Percentiles rank a stretch among this genome's conserved stretches.
Evolutionary conservation across 2,329 filamentous ascomycete species (phyloP).

Genomic region (Lachnellula cervina): DNA sequence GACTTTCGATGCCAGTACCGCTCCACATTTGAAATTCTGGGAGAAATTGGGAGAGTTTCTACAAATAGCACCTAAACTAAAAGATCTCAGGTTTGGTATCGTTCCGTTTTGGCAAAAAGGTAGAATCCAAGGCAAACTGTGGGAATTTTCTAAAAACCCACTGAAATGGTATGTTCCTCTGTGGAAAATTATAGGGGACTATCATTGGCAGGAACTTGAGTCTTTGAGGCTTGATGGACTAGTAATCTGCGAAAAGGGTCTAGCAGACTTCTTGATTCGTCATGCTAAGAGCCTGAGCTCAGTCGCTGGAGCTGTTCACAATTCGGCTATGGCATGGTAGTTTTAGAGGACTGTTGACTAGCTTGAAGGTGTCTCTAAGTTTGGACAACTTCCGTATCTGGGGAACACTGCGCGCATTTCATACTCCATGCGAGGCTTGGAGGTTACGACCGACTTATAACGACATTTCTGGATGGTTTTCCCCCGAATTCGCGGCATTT

Average conservation of each 20-base stretch:
- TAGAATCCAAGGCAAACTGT: neutral
- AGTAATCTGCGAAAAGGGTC: neutral
- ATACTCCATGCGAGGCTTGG: neutral
- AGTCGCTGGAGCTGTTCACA: neutral
- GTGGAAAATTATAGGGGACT: neutral
- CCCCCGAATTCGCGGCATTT: neutral
- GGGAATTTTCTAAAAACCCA: neutral
- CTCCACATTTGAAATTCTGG: constrained; percentile 1
- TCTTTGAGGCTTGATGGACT: constrained; percentile 2
- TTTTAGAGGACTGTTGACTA: neutral
- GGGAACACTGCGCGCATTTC: neutral
- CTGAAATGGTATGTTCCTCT: neutral
- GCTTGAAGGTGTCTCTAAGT: neutral
- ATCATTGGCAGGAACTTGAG: neutral
- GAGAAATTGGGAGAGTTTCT: neutral
- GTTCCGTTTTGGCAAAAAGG: neutral
- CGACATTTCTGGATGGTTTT: neutral
- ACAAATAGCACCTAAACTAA: neutral
- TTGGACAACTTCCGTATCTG: neutral
- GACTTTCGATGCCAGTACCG: neutral
- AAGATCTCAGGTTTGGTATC: neutral
- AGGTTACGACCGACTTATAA: neutral
- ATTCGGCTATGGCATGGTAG: neutral
- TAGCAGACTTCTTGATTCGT: neutral
- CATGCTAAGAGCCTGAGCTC: neutral